Evolutionary conservation across 2,329 filamentous ascomycete genomes (phyloP), one percentile per base, ranked within the genome.

Genomic region (Stemphylium beticola): DNA sequence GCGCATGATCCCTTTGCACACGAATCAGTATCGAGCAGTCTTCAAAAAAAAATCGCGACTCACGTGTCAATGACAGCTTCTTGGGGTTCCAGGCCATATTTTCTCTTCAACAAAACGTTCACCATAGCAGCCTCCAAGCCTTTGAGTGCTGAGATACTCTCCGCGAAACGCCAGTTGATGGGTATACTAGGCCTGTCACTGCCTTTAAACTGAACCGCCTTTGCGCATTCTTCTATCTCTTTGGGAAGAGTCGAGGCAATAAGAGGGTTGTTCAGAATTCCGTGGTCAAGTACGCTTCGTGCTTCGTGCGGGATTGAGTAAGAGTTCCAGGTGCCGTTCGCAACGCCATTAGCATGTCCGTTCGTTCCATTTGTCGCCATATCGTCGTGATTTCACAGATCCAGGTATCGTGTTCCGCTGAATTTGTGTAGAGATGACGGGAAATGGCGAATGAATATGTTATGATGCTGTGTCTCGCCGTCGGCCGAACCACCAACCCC

Each of bases 151-250:
- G 81, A 76, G 1, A 82, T 78, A 41, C 80, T 82, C 64, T 85
- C 83, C 2, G 82, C 81, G 45, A 84, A 82, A 2, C 82, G 75
- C 82, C 83, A 85, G 46, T 82, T 83, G 65, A 85, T 81, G 0
- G 82, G 81, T 9, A 84, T 76, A 39, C 72, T 79, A 0, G 82
- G 82, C 24, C 67, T 65, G 20, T 73, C 62, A 14, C 62, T 71
- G 4, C 82, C 82, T 20, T 76, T 74, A 51, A 82, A 83, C 0
- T 60, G 67, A 37, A 81, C 73, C 12, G 55, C 57, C 20, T 64
- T 68, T 7, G 69, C 73, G 43, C 73, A 73, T 61, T 74, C 67
- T 45, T 69, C 53, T 37, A 76, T 69, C 10, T 76, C 76, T 20
- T 50, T 24, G 0, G 77, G 79, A 2, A 79, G 56, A 15, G 67